A percentile compares a stretch with the other conserved stretches of the same genome.
Evolutionary conservation across 768 basidiomycete species (phyloP).

Genomic region (Suillus tomentosus): DNA sequence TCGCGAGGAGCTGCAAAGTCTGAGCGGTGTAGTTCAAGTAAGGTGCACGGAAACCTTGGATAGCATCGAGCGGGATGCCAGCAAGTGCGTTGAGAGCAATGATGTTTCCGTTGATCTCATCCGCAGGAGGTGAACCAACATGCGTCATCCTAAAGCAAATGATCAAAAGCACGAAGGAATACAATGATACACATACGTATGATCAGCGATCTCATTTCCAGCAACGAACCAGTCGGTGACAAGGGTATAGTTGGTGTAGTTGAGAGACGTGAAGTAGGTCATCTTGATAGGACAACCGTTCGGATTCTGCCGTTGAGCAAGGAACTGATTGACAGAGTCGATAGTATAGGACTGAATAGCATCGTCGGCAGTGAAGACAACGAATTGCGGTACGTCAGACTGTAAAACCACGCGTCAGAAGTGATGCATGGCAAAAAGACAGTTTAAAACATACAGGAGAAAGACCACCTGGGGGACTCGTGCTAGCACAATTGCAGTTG

Average conservation of each 20-base stretch:
- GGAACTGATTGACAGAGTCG: slow-evolving; percentile 73
- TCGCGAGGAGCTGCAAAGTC: slow-evolving; percentile 58
- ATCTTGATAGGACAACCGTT: slow-evolving; percentile 76
- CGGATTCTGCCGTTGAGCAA: slow-evolving; percentile 72
- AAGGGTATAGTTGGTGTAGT: slow-evolving; percentile 75
- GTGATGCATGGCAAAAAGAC: not conserved
- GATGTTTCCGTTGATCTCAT: slow-evolving; percentile 77
- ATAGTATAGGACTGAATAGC: slow-evolving; percentile 78
- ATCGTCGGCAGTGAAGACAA: slow-evolving; percentile 78
- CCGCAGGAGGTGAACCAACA: slow-evolving; percentile 58
- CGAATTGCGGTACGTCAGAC: slow-evolving; percentile 63
- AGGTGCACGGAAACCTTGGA: slow-evolving; percentile 78
- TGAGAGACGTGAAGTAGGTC: slow-evolving; percentile 74
- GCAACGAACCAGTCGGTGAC: slow-evolving; percentile 82
- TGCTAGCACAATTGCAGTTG: slow-evolving; percentile 71
- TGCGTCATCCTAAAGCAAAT: slow-evolving; percentile 59
- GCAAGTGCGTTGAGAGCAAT: slow-evolving; percentile 77
- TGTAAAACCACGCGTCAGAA: slow-evolving; percentile 25
- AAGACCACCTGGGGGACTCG: slow-evolving; percentile 71
- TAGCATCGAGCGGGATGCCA: slow-evolving; percentile 66
- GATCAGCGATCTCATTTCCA: slow-evolving; percentile 83
- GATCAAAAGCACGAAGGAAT: not conserved
- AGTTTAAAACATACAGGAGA: slow-evolving; percentile 47
- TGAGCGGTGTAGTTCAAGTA: slow-evolving; percentile 66
- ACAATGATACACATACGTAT: slow-evolving; percentile 50